Evolutionary conservation across 1,284 basidiomycete genomes (phyloP).

Genomic region (Microbotryum silenes-acaulis): DNA sequence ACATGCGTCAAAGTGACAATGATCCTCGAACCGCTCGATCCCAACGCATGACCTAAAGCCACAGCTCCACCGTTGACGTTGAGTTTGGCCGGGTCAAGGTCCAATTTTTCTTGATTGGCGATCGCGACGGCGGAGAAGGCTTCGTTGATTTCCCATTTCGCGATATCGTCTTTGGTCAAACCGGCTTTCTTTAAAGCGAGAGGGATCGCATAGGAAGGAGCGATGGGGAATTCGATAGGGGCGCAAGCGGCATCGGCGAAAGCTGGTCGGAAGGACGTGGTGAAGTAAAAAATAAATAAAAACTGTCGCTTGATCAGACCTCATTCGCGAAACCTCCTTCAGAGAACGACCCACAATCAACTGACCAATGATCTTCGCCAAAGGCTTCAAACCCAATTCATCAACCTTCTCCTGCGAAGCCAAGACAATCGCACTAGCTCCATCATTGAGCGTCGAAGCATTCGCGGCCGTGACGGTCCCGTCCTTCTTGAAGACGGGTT

Average conservation of each 20-base stretch:
- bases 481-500: slow-evolving; percentile 42
- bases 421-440: slow-evolving; percentile 42
- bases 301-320: slow-evolving; percentile 32
- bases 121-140: slow-evolving; percentile 34
- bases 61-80: slow-evolving; percentile 23
- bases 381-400: slow-evolving; percentile 37
- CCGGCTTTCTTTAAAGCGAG: slow-evolving; percentile 78
- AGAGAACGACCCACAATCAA: slow-evolving; percentile 25
- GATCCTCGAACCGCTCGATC: slow-evolving; percentile 40
- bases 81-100: not conserved
- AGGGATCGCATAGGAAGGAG: slow-evolving; percentile 80
- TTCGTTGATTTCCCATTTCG: slow-evolving; percentile 89
- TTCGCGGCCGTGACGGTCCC: slow-evolving; percentile 45
- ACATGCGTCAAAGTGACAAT: slow-evolving; percentile 41
- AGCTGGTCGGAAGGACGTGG: slow-evolving; percentile 49
- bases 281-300: slow-evolving; percentile 18
- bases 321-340: slow-evolving; percentile 2
- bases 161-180: slow-evolving; percentile 71
- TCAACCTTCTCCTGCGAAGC: slow-evolving; percentile 36
- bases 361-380: slow-evolving; percentile 41
- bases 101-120: not conserved
- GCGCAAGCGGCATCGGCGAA: slow-evolving; percentile 93
- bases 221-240: slow-evolving; percentile 92
- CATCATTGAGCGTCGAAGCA: slow-evolving; percentile 43
- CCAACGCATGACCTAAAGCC: slow-evolving; percentile 38